Percentiles rank a stretch among this genome's conserved stretches.
phyloP scores from a whole-genome alignment of 306 rosid genomes.

The Elaeagnus macrophylla region DNA sequence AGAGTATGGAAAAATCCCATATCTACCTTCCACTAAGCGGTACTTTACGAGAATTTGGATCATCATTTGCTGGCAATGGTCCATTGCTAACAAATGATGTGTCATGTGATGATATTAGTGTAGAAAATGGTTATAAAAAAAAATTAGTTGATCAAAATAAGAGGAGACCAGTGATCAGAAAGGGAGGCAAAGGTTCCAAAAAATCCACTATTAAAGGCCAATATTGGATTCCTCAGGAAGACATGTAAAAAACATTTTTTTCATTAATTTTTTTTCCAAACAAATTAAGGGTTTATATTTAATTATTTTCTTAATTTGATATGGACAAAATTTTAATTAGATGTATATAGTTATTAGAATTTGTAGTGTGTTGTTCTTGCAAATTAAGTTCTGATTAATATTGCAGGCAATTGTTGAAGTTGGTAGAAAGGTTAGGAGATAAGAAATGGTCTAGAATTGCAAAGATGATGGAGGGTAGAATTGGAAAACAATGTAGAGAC shows the following conservation, averaged over 20 bases:
- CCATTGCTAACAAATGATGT: neutral
- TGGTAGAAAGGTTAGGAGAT: slow-evolving; percentile 38
- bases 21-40: neutral
- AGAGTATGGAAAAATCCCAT: neutral
- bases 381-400: no score
- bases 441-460: slow-evolving; percentile 68
- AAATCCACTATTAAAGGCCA: slow-evolving; percentile 44
- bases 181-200: slow-evolving; percentile 6
- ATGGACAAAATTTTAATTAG: no score
- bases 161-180: slow-evolving; percentile 10
- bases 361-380: slow-evolving; percentile 20
- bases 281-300: neutral
- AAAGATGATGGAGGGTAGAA: slow-evolving; percentile 31
- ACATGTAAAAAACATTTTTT: slow-evolving; percentile 26
- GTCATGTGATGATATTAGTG: neutral
- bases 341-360: slow-evolving; percentile 1
- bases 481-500: slow-evolving; percentile 71
- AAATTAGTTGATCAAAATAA: slow-evolving; percentile 3
- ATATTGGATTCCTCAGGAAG: slow-evolving; percentile 59
- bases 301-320: neutral
- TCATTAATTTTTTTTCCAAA: neutral
- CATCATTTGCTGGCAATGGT: neutral
- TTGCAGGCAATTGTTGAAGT: slow-evolving; percentile 13
- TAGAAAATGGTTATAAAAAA: neutral
- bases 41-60: slow-evolving; percentile 10